Base-by-base conservation (phyloP, 2,329 filamentous ascomycete genomes). In the Ploettnerulaceae sp. region DNA sequence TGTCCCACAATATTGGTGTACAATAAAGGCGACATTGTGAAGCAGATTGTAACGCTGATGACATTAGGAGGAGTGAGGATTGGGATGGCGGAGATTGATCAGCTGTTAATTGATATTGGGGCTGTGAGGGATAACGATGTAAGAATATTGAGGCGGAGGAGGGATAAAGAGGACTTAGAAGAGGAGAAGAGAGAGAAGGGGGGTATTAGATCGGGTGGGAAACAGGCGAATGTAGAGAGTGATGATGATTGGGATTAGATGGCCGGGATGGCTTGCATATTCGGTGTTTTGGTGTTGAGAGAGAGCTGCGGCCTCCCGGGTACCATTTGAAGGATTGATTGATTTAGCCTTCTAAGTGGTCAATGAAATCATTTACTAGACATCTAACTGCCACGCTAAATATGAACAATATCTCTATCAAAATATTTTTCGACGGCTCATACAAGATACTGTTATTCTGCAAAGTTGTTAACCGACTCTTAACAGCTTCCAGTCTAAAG, bases 1-100 rank as follows among this genome's bases (percentile, higher is more conserved):
- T 95, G 89, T 48, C 93, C 93, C 1, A 98, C 93, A 0, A 89
- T 98, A 26, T 64, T 98, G 53, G 79, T 95, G 0, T 98, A 98
- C 69, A 85, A 84, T 64, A 89, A 95, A 59, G 89, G 89, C 14
- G 88, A 98, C 64, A 95, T 98, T 56, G 82, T 82, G 64, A 88
- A 82, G 70, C 93, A 98, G 68, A 70, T 96, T 41, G 86, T 98
- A n/a, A 97, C 91, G 3, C 69, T 98, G 54, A 77, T 79, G 59
- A 87, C 88, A 43, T 67, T 97, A 35, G 81, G 81, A 7, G 93
- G 93, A 3, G 75, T 78, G 3, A 75, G 76, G 54, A 88, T 84
- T 47, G 81, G 73, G 56, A 75, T 89, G 71, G 69, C 77, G 67
- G 82, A 94, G 62, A 70, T 97, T 49, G 89, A 97, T 64, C 79